Base-by-base conservation (phyloP, 2,329 filamentous ascomycete species). In the Dothideomycetes sp. region DNA sequence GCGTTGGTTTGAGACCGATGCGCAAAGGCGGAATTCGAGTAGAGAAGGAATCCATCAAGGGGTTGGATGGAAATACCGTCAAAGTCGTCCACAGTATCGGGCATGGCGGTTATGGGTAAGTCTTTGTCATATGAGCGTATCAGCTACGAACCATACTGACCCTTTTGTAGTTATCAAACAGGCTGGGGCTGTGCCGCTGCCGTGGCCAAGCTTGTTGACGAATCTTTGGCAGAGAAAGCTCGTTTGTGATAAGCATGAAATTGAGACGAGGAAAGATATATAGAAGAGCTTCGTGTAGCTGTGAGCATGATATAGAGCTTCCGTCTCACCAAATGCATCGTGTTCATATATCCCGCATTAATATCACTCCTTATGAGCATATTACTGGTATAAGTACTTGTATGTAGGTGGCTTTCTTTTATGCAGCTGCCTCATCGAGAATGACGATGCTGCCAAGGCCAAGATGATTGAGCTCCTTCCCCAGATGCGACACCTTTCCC, bases 51-150 rank as follows among this genome's bases (percentile, higher is more conserved):
- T 67, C 64, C 47, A 73, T 85, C 31, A 64, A 71, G 36, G 78
- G 74, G 5, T 16, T 42, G 3, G 48, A 51, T 45, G 44, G 44
- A 3, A 19, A 44, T 11, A 33, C 43, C 15, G 70, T 75, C 3
- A 73, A 73, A 60, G 73, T 87, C n/a, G 80, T 91, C 40, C 84
- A 89, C 58, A 83, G 85, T 52, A 88, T 88, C 51, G 84, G 83
- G 0, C 82, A 87, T 58, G 79, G 76, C 1, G 83, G 83, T 2
- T 86, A 82, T 71, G 87, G 87, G 30, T 32, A 19, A 16, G 30
- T 32, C n/a, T 29, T 29, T 29, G 27, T 16, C 16, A 5, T 7
- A 32, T 8, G 23, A 7, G 7, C 12, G 23, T 25, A 25, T 7
- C 8, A 7, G 23, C 23, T 25, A 32, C 9, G 4, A 16, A 5